phyloP scores from a whole-genome alignment of 2,329 filamentous ascomycete species.

The Claviceps fusiformis region DNA sequence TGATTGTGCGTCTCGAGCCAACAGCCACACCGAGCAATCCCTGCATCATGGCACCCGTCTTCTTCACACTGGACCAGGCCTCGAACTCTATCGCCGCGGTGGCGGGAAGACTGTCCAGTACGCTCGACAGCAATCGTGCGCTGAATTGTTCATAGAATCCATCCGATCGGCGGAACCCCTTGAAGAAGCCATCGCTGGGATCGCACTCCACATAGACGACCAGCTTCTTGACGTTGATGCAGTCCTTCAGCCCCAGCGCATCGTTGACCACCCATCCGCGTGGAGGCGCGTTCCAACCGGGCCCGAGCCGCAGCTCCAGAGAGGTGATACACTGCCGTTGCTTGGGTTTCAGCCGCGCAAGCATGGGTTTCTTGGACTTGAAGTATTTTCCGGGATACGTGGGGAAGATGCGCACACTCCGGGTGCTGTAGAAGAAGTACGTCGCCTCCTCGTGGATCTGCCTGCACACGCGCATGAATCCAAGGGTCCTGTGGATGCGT shows the following conservation, averaged over 20 bases:
- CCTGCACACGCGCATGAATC: conserved; percentile 46
- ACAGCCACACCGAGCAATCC: conserved; percentile 41
- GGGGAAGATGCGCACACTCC: conserved; percentile 53
- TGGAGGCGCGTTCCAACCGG: conserved; percentile 59
- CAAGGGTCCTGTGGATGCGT: conserved; percentile 43
- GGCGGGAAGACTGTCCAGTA: conserved; percentile 43
- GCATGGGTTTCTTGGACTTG: conserved; percentile 58
- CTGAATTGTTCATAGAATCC: conserved; percentile 61
- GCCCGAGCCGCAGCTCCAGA: conserved; percentile 58
- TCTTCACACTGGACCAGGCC: conserved; percentile 51
- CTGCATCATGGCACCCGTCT: conserved; percentile 49
- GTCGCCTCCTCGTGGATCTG: conserved; percentile 50
- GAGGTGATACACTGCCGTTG: conserved; percentile 48
- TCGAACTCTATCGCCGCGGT: conserved; percentile 54
- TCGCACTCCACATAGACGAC: conserved; percentile 61
- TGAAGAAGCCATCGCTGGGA: conserved; percentile 52
- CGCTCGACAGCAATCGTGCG: conserved; percentile 37
- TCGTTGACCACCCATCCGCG: conserved; percentile 55
- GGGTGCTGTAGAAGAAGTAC: conserved; percentile 50
- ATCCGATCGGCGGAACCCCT: conserved; percentile 50
- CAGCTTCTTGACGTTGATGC: conserved; percentile 42
- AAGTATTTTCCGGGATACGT: conserved; percentile 51
- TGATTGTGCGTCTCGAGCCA: conserved; percentile 36
- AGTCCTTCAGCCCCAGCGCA: conserved; percentile 49
- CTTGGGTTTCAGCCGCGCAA: conserved; percentile 48